Base-by-base conservation (phyloP, 2,329 filamentous ascomycete genomes). In the Achaetomium macrosporum region DNA sequence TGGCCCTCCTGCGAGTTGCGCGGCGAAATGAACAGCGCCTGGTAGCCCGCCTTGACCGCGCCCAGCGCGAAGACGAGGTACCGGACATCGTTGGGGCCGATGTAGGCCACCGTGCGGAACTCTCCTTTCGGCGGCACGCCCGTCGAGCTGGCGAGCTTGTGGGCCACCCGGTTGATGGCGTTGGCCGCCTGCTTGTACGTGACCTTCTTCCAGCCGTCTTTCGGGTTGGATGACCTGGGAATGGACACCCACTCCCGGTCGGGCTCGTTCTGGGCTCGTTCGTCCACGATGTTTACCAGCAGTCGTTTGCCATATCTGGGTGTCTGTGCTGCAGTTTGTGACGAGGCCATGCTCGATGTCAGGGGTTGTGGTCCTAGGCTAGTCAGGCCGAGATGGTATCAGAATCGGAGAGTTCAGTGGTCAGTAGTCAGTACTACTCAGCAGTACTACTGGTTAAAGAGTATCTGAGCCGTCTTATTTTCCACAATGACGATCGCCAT, bases 1-100 rank as follows among this genome's bases (percentile, higher is more conserved):
- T 77, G 73, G 2, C 67, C 73, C 42, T 75, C 73, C 6, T 66
- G 63, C 2, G 71, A 70, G 55, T 77, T 77, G 2, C 75, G 69
- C 0, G 72, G 68, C 16, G 73, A 77, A 40, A 76, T 70, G 39
- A 74, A 69, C 7, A 77, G 64, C 3, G 70, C 67, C 66, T 67
- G 49, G 53, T 64, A 68, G 5, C 68, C 67, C 0, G 68, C 68
- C 55, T 71, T 72, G 54, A 63, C 50, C 42, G 59, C 57, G 3
- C 61, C 64, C 1, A 64, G 46, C 0, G 57, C 50, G 20, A 66
- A 57, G 15, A 65, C 47, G 9, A 61, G 35, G 52, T 66, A 67
- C 5, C 64, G 64, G 1, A 61, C 54, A 44, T 67, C 65, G 51
- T 59, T 65, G 37, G 71, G 71, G 0, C 73, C 75, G 47, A 76